Conservation (phyloP, 2,329 filamentous ascomycete genomes). For the Penicillium sumatraense region DNA sequence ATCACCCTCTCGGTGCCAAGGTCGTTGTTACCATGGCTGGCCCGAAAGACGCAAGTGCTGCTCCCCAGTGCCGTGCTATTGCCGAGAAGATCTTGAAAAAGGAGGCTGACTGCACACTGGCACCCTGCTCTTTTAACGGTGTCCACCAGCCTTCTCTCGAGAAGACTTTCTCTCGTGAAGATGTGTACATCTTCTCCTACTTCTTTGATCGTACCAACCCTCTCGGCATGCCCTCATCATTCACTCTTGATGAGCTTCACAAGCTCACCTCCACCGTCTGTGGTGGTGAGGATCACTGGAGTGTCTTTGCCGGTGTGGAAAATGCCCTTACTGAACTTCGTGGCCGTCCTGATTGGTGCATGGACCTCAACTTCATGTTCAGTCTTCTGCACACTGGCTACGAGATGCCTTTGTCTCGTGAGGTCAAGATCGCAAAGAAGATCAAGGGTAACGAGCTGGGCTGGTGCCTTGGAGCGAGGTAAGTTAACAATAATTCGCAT, state of each 20-base stretch:
- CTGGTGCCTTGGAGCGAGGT: slow-evolving; percentile 97
- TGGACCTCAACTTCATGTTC: slow-evolving; percentile 97
- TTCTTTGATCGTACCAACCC: slow-evolving; percentile 95
- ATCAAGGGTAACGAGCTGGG: slow-evolving; percentile 96
- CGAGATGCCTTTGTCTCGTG: slow-evolving; percentile 94
- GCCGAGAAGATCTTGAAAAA: slow-evolving; percentile 92
- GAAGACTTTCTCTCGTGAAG: slow-evolving; percentile 90
- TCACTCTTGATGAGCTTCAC: slow-evolving; percentile 87
- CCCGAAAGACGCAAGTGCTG: slow-evolving; percentile 68
- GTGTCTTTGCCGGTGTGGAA: slow-evolving; percentile 75
- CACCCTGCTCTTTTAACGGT: slow-evolving; percentile 98
- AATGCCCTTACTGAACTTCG: slow-evolving; percentile 79
- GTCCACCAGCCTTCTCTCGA: slow-evolving; percentile 89
- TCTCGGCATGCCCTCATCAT: slow-evolving; percentile 97
- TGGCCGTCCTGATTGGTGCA: slow-evolving; percentile 84
- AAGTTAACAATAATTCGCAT: slow-evolving; percentile 40
- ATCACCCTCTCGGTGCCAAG: slow-evolving; percentile 67
- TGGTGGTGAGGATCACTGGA: slow-evolving; percentile 76
- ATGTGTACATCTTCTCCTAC: slow-evolving; percentile 96
- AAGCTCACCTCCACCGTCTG: slow-evolving; percentile 86
- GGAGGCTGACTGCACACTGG: slow-evolving; percentile 76
- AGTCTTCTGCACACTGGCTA: slow-evolving; percentile 92
- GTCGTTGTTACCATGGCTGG: slow-evolving; percentile 86
- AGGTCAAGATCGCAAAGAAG: slow-evolving; percentile 98
- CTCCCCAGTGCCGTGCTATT: slow-evolving; percentile 86